phyloP scores from a whole-genome alignment of 345 rosid genomes.

The Cardiospermum halicacabum region DNA sequence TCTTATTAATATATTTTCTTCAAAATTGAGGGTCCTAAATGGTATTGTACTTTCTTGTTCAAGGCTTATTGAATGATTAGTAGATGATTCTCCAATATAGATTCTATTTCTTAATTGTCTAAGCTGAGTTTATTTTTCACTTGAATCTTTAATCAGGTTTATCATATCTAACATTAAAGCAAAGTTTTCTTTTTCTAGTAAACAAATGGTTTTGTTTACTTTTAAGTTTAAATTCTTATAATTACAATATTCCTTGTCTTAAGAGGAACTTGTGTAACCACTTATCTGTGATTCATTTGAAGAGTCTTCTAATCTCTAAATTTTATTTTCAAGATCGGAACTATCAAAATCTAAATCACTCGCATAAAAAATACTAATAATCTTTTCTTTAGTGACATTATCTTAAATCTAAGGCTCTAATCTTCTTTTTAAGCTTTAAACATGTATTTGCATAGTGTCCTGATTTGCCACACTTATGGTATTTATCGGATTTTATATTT shows the following conservation, averaged over 20 bases:
- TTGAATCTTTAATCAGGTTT: not conserved
- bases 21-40: not conserved
- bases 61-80: too few species aligned
- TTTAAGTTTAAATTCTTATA: too few species aligned
- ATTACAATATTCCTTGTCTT: not conserved
- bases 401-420: too few species aligned
- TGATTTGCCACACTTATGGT: not conserved
- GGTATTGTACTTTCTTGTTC: too few species aligned
- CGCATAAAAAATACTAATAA: too few species aligned
- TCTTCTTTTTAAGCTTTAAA: not conserved
- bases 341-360: not conserved
- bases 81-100: not conserved
- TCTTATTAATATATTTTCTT: not conserved
- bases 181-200: too few species aligned
- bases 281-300: too few species aligned
- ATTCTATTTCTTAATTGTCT: not conserved
- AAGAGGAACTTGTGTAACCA: not conserved
- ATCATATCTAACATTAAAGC: not conserved
- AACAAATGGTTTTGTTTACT: not conserved
- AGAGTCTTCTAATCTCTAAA: not conserved
- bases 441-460: not conserved
- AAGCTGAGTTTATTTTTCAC: not conserved
- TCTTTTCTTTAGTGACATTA: too few species aligned
- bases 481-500: not conserved
- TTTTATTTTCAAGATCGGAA: not conserved